Evolutionary conservation across 495 filamentous ascomycete genomes (phyloP).

Genomic region (Penicillium bovifimosum): DNA sequence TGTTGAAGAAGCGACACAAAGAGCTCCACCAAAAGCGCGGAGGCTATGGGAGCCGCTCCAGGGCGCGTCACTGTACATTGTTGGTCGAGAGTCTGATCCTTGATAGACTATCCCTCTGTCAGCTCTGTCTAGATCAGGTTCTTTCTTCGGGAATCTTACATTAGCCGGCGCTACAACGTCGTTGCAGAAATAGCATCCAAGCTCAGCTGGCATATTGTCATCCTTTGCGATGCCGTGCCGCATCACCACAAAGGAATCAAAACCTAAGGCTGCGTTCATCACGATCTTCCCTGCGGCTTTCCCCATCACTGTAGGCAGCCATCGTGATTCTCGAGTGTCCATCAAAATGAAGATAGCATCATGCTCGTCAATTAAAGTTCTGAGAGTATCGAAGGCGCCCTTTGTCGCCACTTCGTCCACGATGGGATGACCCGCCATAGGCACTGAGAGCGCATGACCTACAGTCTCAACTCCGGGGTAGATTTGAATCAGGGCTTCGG

Average conservation of each 20-base stretch:
- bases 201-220: conserved; percentile 41
- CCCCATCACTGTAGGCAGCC: conserved; percentile 97
- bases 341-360: conserved; percentile 93
- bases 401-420: conserved; percentile 59
- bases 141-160: conserved; percentile 49
- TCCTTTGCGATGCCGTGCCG: conserved; percentile 64
- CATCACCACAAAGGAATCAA: conserved; percentile 97
- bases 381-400: conserved; percentile 67
- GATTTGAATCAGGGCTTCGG: conserved; percentile 75
- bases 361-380: conserved; percentile 73
- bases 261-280: conserved; percentile 92
- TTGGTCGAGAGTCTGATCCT: conserved; percentile 90
- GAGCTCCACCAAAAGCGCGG: conserved; percentile 85
- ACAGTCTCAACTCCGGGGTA: conserved; percentile 82
- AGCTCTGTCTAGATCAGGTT: conserved; percentile 23
- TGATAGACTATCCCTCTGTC: conserved; percentile 65
- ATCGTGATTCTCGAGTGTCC: conserved; percentile 91
- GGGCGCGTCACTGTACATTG: conserved; percentile 97
- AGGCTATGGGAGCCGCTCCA: conserved; percentile 86
- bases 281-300: conserved; percentile 90
- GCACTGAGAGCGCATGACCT: conserved; percentile 77
- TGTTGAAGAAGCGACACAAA: conserved; percentile 87
- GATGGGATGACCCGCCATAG: conserved; percentile 91
- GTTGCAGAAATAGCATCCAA: conserved; percentile 98
- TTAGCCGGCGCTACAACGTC: conserved; percentile 94